These are phyloP conservation scores for Byssochlamys sp. DNA, from an alignment of 2,329 filamentous ascomycete species.

Conservation along the genomic window DNA sequence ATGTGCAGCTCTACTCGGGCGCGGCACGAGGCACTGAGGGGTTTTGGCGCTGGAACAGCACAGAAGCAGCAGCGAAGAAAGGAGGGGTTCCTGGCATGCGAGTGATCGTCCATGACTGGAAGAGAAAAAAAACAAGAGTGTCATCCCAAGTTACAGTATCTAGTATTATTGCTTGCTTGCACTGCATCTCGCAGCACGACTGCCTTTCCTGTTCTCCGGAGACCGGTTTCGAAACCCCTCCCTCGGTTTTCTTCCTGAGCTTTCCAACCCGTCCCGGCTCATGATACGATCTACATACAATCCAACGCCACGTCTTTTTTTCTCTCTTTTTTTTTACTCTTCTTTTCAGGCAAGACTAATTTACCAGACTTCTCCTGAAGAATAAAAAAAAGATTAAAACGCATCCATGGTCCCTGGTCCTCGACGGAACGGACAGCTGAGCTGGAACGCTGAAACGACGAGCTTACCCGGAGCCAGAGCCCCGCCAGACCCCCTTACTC, in stretches of 20 bases:
- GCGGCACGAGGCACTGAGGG: conserved; percentile 1
- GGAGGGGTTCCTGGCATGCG: background rate
- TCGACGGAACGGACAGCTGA: background rate
- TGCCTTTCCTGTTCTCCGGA: background rate
- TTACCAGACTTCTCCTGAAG: background rate
- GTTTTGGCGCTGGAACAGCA: background rate
- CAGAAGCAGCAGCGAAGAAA: background rate
- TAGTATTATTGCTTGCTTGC: no score
- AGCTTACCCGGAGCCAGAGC: background rate
- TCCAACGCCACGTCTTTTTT: no score
- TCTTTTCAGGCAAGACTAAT: no score
- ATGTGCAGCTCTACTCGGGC: background rate
- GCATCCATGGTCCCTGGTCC: background rate
- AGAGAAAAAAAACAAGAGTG: background rate
- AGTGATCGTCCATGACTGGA: background rate
- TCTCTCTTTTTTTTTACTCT: no score
- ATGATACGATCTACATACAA: no score
- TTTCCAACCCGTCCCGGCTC: background rate
- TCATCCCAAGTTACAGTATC: background rate
- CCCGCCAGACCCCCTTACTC: background rate
- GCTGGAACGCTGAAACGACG: background rate
- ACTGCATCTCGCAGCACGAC: background rate
- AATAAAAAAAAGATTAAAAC: background rate
- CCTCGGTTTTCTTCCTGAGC: background rate
- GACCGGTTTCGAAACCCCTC: background rate